Base-by-base conservation (phyloP, 768 basidiomycete genomes). In the Boletus edulis region DNA sequence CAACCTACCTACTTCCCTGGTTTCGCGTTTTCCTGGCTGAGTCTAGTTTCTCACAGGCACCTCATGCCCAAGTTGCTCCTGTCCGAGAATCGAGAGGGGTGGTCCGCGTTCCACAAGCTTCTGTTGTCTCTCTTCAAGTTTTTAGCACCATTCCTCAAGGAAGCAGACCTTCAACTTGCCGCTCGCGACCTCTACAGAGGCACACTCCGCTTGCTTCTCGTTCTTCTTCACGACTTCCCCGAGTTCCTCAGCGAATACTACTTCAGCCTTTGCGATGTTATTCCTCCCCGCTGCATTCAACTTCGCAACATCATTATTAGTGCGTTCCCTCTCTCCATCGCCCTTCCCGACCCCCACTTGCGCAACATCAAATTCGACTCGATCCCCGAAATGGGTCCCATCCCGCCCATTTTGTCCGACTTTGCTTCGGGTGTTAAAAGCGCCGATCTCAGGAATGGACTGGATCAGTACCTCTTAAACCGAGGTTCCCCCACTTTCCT, bases 1-100 rank as follows among this genome's bases (percentile, higher is more conserved):
- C 96, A 98, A 68, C 97, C 97, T 9, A 88, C 87, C 6, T 94
- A 92, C 73, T 98, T 98, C 77, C 97, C 97, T 17, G 92, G 94
- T 10, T 99, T 99, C 71, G 90, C 95, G 2, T 99, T 98, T 74
- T 96, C 94, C 15, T 99, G 96, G 96, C 86, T 98, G 81, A 89
- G 89, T 59, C 79, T 98, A 43, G 86, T 99, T 66, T 98, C 97
- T 22, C 97, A 98, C 73, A 81, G 96, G 51, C 76, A 93, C 54
- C 97, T 98, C 81, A 95, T 99, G 94, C 95, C 97, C 14, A 96
- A 97, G 70, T 72, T 99, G 44, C 78, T 98, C 37, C 73, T 89
- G 38, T 86, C 90, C 20, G 86, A 92, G 68, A 91, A 94, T 67
- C 85, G 94, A 48, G 95, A 96, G 85, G 95, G 94, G 46, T 98